Evolutionary conservation across 176 grass and related monocot species (phyloP), one percentile per base, ranked within the genome.

Genomic region (Pontederia paniculata): DNA sequence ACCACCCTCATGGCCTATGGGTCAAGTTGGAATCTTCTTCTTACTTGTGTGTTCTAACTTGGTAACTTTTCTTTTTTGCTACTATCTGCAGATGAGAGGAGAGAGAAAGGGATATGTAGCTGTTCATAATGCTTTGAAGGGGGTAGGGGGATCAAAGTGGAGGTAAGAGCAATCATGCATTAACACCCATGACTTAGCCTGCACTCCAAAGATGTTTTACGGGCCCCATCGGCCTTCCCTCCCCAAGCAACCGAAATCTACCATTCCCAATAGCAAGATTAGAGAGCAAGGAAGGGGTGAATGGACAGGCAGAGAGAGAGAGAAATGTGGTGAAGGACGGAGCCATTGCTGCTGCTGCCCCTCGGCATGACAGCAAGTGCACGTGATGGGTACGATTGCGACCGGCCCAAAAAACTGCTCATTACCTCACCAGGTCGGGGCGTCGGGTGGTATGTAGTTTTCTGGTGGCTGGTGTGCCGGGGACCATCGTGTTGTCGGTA

Each of bases 301-400:
- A 31, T 31, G 11, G n/a, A 41, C 22, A 37, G 25, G 17, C 28
- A 28, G 23, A 16, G 23, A 9, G 15, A 17, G 11, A 17, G 10
- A 17, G 44, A 13, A 48, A 47, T 1, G 54, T 37, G 23, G 17
- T 28, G 5, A 13, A 13, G 13, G 15, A 13, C n/a, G 15, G 15
- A 16, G 12, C 54, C 21, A 11, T 22, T 13, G 0, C 20, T 12
- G 17, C 58, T 62, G 58, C 58, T 62, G 58, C 58, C 21, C 58
- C 43, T 62, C 17, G 42, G 13, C 17, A 44, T 45, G 58, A 62
- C 58, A 62, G 58, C 58, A 62, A 46, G 58, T 62, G 58, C 58
- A 62, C 41, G 58, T 62, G 58, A 62, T 45, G 58, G 58, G 43
- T 62, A 62, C 58, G 58, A 44, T 42, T 18, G 42, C 58, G 58